Base-by-base conservation (phyloP, 495 filamentous ascomycete genomes). In the Penicillium odoratum region DNA sequence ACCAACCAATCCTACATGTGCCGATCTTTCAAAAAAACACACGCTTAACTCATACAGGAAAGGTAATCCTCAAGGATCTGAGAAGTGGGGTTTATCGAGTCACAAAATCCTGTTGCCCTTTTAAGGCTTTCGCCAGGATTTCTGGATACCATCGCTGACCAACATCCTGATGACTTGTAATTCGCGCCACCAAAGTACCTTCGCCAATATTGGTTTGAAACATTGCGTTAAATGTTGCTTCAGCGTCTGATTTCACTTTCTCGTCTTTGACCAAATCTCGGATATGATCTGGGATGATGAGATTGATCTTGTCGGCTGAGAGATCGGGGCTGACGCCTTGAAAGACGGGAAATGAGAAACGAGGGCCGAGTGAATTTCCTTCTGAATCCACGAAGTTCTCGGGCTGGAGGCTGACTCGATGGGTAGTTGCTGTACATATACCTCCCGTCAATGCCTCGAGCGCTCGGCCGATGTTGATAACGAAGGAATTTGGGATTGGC, bases 401-500 rank as follows among this genome's bases (percentile, higher is more conserved):
- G 7, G 29, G 48, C 7, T 64, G 65, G 15, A 76, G 56, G 52
- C 60, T 72, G 8, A 97, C 93, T 6, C 93, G 84, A 66, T 97
- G 93, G 21, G 92, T 95, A 0, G 93, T 96, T 40, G 83, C 85
- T 34, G 85, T 87, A 67, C 93, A 96, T 0, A 97, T 90, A 5
- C 94, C 93, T 16, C 84, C 83, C 3, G 94, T 97, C 43, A 98
- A 75, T 1, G 93, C 93, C 71, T 97, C 93, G 21, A 98, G 77
- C 0, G 92, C 92, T 66, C 96, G 92, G 0, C 94, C 94, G 62
- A 98, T 95, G 48, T 93, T 93, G 1, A 97, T 90, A 0, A 98
- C 92, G 3, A 88, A 68, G 15, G 85, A 85, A 3, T 77, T 76
- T 0, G 73, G 70, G 4, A 84, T 68, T 4, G 80, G 80, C 13